These are phyloP conservation scores for Phylloporus scabripes DNA, from an alignment of 768 basidiomycete genomes.

Conservation along the genomic window DNA sequence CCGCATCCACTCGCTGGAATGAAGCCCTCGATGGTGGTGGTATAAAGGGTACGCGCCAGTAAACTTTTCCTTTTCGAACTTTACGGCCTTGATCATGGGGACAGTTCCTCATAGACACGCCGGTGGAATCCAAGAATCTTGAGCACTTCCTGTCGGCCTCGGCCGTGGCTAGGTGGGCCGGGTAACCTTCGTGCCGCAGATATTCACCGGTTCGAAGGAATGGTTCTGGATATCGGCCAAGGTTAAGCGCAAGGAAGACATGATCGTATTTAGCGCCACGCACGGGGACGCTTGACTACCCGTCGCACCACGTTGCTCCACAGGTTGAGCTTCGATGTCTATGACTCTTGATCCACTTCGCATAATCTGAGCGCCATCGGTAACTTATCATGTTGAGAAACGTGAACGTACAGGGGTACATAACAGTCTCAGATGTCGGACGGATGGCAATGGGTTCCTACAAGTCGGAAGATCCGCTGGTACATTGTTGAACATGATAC, in stretches of 20 bases:
- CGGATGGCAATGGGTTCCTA: constrained; percentile 98
- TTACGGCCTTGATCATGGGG: constrained; percentile 93
- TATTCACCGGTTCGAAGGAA: constrained; percentile 99
- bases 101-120: constrained; percentile 96
- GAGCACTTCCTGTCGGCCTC: constrained; percentile 91
- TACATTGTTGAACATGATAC: constrained; percentile 1
- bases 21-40: constrained; percentile 97
- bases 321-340: constrained; percentile 93
- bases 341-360: constrained; percentile 98
- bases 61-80: constrained; percentile 99
- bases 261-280: constrained; percentile 24
- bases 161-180: constrained; percentile 80
- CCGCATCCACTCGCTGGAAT: constrained; percentile 95
- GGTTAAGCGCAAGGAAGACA: neutral
- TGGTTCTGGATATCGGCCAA: constrained; percentile 57
- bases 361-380: constrained; percentile 61
- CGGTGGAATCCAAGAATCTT: constrained; percentile 96
- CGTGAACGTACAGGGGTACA: constrained; percentile 85
- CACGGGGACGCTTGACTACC: constrained; percentile 99
- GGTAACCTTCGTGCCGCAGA: constrained; percentile 99
- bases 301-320: constrained; percentile 99
- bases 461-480: constrained; percentile 83
- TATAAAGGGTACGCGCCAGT: constrained; percentile 97
- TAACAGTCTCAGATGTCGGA: constrained; percentile 96
- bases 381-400: neutral